Evolutionary conservation across 2,329 filamentous ascomycete species (phyloP).

Genomic region (Colletotrichum sp.): DNA sequence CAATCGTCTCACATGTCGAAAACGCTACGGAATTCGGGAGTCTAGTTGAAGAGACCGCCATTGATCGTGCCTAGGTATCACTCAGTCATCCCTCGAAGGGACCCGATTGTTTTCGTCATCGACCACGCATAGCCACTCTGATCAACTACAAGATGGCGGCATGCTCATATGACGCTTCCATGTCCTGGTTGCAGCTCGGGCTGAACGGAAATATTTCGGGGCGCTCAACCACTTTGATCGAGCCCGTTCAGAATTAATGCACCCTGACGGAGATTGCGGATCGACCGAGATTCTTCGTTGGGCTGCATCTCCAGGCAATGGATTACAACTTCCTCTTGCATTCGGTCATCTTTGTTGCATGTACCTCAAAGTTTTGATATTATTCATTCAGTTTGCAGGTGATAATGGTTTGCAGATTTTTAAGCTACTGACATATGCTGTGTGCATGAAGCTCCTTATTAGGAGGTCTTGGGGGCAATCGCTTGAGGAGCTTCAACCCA

Average conservation of each 20-base stretch:
- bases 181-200: neutral
- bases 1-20: neutral
- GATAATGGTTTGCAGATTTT: neutral
- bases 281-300: rapidly evolving
- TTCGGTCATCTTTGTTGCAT: neutral
- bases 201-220: neutral
- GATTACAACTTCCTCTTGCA: rapidly evolving
- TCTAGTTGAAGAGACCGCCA: neutral
- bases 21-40: rapidly evolving
- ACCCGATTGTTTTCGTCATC: neutral
- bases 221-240: neutral
- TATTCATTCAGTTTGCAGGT: too few species aligned
- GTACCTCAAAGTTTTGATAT: neutral
- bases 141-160: neutral
- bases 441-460: neutral
- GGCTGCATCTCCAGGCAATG: neutral
- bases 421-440: neutral
- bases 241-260: rapidly evolving
- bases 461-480: neutral
- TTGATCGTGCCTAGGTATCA: rapidly evolving
- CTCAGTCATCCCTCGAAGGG: neutral
- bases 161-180: neutral
- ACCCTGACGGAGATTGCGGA: rapidly evolving
- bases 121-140: neutral
- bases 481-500: neutral